Evolutionary conservation across 2,329 filamentous ascomycete species (phyloP).

Genomic region (Cryphonectria japonica): DNA sequence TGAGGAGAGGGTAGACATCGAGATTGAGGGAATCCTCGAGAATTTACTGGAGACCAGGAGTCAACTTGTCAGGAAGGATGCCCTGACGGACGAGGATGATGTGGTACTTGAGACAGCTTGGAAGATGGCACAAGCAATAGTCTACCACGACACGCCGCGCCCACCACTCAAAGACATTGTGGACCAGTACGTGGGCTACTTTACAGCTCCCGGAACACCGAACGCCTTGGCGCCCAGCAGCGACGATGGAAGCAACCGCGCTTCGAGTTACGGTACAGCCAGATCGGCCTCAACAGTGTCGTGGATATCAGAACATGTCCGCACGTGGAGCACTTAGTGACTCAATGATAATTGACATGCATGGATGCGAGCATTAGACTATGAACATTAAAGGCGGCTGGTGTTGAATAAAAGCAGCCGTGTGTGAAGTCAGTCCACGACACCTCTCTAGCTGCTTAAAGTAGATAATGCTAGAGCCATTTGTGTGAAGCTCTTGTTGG

Average conservation of each 20-base stretch:
- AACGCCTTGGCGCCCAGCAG: background rate
- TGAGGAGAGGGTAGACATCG: background rate
- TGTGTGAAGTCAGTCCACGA: too few species aligned
- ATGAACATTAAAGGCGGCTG: too few species aligned
- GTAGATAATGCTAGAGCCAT: too few species aligned
- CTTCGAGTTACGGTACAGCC: background rate
- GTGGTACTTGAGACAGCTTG: background rate
- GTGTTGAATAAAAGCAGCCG: too few species aligned
- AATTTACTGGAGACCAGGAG: background rate
- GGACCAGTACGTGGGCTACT: background rate
- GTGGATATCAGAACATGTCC: background rate
- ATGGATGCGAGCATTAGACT: too few species aligned
- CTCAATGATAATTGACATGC: background rate
- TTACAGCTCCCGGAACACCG: background rate
- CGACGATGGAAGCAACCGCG: background rate
- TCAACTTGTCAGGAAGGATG: background rate
- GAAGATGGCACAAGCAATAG: background rate
- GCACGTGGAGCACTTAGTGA: background rate
- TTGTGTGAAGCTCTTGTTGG: too few species aligned
- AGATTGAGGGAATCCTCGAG: background rate
- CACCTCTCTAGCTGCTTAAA: too few species aligned
- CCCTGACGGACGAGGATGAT: background rate
- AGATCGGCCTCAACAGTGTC: background rate
- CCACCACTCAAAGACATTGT: background rate
- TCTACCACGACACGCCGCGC: background rate